A percentile compares a stretch with the other conserved stretches of the same genome.
Conservation (phyloP, 352 stramenopile genomes). For the Pythium sp. region DNA sequence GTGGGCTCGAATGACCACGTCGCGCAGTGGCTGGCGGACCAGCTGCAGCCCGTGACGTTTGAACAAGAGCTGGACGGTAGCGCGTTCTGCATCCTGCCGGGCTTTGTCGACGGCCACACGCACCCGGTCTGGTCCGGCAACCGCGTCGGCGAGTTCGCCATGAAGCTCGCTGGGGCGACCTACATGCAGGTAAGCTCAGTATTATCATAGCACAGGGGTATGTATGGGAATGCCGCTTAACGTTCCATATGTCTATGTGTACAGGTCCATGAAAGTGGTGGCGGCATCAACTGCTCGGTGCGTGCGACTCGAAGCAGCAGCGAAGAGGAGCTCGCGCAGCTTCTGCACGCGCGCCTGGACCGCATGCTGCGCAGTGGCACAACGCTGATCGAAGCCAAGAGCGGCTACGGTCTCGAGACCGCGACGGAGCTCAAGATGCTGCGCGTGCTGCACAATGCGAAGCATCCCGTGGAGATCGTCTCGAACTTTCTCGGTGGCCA, state of each 20-base stretch:
- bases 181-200: conserved; percentile 48
- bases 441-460: conserved; percentile 64
- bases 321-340: conserved; percentile 48
- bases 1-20: conserved; percentile 60
- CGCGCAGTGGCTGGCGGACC: conserved; percentile 44
- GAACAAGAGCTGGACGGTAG: conserved; percentile 69
- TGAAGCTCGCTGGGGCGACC: conserved; percentile 82
- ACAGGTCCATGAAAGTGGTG: conserved; percentile 65
- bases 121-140: conserved; percentile 84
- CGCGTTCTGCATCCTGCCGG: conserved; percentile 66
- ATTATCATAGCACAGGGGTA: too few relatives aligned
- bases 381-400: conserved; percentile 82
- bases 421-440: conserved; percentile 87
- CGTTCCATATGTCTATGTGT: conserved; percentile 26
- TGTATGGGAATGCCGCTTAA: background rate
- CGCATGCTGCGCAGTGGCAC: conserved; percentile 75
- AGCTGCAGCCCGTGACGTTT: conserved; percentile 65
- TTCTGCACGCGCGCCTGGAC: conserved; percentile 57
- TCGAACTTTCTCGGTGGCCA: conserved; percentile 75
- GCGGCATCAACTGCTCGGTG: conserved; percentile 80
- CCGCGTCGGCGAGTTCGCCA: conserved; percentile 83
- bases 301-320: conserved; percentile 64
- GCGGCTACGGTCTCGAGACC: conserved; percentile 78
- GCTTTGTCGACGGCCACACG: conserved; percentile 81
- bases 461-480: conserved; percentile 70